phyloP scores from a whole-genome alignment of 2,329 filamentous ascomycete species.

The Rutstroemia sydowiana region DNA sequence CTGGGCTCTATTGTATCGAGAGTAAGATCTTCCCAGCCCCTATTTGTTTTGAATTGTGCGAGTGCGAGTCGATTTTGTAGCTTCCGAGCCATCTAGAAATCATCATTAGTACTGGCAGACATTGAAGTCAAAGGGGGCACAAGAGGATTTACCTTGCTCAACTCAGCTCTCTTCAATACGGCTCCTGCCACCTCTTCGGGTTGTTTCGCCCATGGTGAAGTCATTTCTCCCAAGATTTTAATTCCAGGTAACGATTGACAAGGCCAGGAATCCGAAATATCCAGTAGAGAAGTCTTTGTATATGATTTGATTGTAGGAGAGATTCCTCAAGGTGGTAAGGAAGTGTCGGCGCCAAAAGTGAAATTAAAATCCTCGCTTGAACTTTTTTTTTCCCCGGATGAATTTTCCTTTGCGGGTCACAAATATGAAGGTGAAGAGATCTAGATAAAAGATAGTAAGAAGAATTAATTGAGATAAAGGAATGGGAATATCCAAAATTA shows the following conservation, averaged over 20 bases:
- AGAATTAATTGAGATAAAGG: not conserved
- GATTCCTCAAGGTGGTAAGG: conserved; percentile 4
- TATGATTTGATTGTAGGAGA: not conserved
- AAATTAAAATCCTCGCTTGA: conserved; percentile 6
- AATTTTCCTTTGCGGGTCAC: conserved; percentile 8
- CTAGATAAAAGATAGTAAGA: not conserved
- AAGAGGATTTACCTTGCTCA: conserved; percentile 58
- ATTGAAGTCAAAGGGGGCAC: conserved; percentile 3
- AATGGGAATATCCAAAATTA: not conserved
- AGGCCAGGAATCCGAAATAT: not conserved
- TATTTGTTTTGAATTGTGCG: conserved; percentile 94
- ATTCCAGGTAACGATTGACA: not conserved
- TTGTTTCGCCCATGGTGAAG: conserved; percentile 55
- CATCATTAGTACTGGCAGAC: conserved; percentile 12
- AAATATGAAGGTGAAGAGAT: not conserved
- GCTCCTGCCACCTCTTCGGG: conserved; percentile 59
- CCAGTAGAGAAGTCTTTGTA: not conserved
- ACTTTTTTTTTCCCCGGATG: conserved; percentile 5
- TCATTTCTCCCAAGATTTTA: conserved; percentile 34
- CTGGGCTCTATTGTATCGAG: conserved; percentile 81
- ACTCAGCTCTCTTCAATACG: conserved; percentile 65
- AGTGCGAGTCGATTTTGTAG: conserved; percentile 90
- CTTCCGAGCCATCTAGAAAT: conserved; percentile 79
- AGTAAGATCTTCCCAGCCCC: conserved; percentile 87
- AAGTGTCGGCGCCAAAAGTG: conserved; percentile 15